Evolutionary conservation across 2,329 filamentous ascomycete species (phyloP), one percentile per base, ranked within the genome.

Genomic region (Phoma herbarum): DNA sequence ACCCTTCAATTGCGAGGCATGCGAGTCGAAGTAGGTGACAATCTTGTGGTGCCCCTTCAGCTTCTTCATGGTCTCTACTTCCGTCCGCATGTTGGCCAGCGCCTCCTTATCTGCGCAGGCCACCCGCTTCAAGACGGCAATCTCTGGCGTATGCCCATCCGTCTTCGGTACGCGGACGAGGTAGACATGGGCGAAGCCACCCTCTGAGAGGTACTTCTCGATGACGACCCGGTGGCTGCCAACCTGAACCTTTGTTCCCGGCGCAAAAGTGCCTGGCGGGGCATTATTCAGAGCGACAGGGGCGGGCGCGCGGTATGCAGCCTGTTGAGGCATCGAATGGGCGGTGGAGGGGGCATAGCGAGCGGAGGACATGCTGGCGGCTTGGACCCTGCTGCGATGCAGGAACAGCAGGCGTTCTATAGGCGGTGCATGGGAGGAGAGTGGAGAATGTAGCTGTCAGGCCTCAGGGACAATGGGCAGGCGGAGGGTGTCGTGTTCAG

Each of bases 1-100:
- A 50, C 91, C 92, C 70, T 91, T 90, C 69, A 98, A 82, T 79
- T 98, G 93, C 16, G 93, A 97, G 35, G 95, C 95, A 79, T 99
- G 95, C 66, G 94, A 98, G 82, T 99, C 95, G 77, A 98, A 93
- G 80, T 99, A 99, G 59, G 90, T 97, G 71, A 99, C 95, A 74
- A 99, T 98, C 70, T 95, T 90, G 63, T 89, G 88, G 84, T 98
- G 95, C 57, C 95, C 95, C 83, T 97, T 97, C 70, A 99, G 85
- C 79, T 95, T 93, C 88, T 99, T 99, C 95, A 99, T 99, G 14
- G 95, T 99, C 82, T 99, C 95, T 69, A 99, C 95, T 83, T 99
- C 95, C 67, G 89, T 98, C 78, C 95, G 89, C 95, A 99, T 98
- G 78, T 91, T 93, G 63, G 92, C 91, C 80, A 99, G 83, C 58